Conservation (phyloP, 192 early-diverging fungal species). For the Backusella macrospora region DNA sequence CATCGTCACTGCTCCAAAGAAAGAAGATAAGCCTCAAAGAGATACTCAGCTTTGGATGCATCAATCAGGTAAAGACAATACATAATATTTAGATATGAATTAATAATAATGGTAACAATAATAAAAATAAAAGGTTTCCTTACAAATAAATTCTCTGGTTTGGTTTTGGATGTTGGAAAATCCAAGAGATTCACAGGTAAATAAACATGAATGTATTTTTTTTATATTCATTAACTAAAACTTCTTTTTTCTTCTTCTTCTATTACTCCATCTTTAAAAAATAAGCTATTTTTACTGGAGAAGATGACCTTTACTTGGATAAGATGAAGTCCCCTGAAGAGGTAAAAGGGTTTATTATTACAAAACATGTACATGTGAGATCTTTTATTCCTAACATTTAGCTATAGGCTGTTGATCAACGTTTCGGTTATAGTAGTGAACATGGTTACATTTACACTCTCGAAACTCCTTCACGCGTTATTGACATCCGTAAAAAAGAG, state of each 20-base stretch:
- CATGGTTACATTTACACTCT: constrained; percentile 25
- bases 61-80: constrained; percentile 15
- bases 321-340: constrained; percentile 32
- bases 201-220: not conserved
- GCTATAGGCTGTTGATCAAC: constrained; percentile 23
- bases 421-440: constrained; percentile 18
- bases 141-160: constrained; percentile 23
- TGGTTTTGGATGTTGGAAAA: constrained; percentile 27
- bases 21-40: constrained; percentile 1
- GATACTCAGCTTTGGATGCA: constrained; percentile 31
- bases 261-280: too few relatives aligned
- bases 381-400: not conserved
- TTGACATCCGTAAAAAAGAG: constrained; percentile 29
- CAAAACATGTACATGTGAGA: not conserved
- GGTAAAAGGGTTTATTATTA: constrained; percentile 11
- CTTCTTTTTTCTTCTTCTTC: not conserved
- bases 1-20: constrained; percentile 3
- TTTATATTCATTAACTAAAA: not conserved
- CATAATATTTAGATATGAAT: not conserved
- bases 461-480: not conserved
- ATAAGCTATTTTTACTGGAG: constrained; percentile 33
- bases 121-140: constrained; percentile 23
- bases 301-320: constrained; percentile 29
- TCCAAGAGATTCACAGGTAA: constrained; percentile 23
- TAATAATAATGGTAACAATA: not conserved